Base-by-base conservation (phyloP, 768 basidiomycete species). In the Asterophora lycoperdoides region DNA sequence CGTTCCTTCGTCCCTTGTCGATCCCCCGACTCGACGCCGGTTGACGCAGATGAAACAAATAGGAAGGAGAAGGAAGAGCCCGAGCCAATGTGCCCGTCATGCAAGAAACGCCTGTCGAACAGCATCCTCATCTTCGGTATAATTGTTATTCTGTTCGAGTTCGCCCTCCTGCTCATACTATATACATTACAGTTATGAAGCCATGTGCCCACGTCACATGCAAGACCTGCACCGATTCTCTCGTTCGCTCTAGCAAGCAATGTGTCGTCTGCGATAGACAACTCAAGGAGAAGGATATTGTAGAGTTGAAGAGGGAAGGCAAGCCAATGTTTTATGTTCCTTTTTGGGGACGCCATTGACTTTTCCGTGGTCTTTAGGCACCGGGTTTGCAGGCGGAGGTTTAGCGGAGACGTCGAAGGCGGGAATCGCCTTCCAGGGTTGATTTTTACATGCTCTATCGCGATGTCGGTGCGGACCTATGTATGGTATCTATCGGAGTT, bases 361-460 rank as follows among this genome's bases (percentile, higher is more conserved):
- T 41, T 19, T 30, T 29, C 5, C n/a, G 19, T 34, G 11, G 20
- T 30, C 6, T 35, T 3, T 46, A 92, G 89, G 91, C 19, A 97
- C 94, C 8, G 93, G 94, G 0, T 97, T 89, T 61, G 93, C 94
- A 7, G 88, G 89, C 45, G 93, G 94, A n/a, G 94, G 94, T 5
- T 67, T 92, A 56, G 91, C 93, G n/a, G 91, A 95, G 68, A 86
- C 88, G 0, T 83, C 80, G 32, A 86, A 80, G 63, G 73, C 72
- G 23, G 92, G 91, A 1, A 69, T 91, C 10, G 86, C 91, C 0
- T 95, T 97, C 72, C 91, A 94, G 62, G 91, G 89, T 36, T 93
- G 60, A 56, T 18, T 1, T 20, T 32, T 17, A 3, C 33, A 28
- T 44, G 6, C 11, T 33, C 8, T 2, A n/a, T 28, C 5, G 14